These are phyloP conservation scores for Xylariaceae sp. DNA, from an alignment of 2,329 filamentous ascomycete species.

Conservation along the genomic window DNA sequence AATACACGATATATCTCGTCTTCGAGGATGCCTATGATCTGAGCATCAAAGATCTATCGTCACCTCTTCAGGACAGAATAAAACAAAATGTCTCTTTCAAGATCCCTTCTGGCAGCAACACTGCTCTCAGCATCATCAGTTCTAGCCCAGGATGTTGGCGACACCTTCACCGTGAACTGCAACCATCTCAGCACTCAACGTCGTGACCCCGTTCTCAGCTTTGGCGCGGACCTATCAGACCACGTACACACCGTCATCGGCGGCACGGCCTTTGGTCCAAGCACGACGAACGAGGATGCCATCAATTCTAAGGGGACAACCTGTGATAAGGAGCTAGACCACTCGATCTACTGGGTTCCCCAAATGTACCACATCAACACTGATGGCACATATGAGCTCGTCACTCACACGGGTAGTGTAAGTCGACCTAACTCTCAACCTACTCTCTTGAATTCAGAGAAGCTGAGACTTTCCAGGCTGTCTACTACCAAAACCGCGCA, in stretches of 20 bases:
- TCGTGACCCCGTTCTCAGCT: slow-evolving; percentile 11
- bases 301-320: slow-evolving; percentile 12
- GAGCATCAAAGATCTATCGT: slow-evolving; percentile 4
- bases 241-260: slow-evolving; percentile 13
- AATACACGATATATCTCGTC: slow-evolving; percentile 3
- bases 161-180: slow-evolving; percentile 17
- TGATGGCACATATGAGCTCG: slow-evolving; percentile 9
- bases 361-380: slow-evolving; percentile 13
- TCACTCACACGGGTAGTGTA: slow-evolving; percentile 9
- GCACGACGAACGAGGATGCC: slow-evolving; percentile 9
- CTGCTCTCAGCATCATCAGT: slow-evolving; percentile 10
- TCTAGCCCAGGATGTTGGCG: slow-evolving; percentile 11
- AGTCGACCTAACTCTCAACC: neutral
- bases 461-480: slow-evolving; percentile 8
- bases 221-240: slow-evolving; percentile 9
- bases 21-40: neutral
- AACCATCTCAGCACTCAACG: slow-evolving; percentile 9
- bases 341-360: slow-evolving; percentile 13
- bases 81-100: slow-evolving; percentile 10
- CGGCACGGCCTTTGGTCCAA: slow-evolving; percentile 9
- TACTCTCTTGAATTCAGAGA: neutral
- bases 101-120: slow-evolving; percentile 7
- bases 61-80: neutral
- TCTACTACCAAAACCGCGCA: slow-evolving; percentile 17
- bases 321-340: slow-evolving; percentile 13